Conservation (phyloP, 306 rosid genomes). For the Sechiopsis laciniata region DNA sequence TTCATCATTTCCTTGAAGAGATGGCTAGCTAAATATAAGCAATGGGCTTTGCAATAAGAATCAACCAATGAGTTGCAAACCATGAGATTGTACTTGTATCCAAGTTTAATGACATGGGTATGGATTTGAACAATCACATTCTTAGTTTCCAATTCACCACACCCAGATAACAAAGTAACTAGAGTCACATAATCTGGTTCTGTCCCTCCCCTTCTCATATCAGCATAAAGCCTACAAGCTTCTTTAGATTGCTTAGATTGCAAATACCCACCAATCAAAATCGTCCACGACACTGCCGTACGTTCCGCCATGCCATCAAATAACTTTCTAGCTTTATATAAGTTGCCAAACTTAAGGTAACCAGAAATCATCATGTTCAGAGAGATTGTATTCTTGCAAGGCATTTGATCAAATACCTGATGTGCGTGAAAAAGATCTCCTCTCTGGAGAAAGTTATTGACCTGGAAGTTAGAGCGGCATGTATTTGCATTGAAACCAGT, state of each 20-base stretch:
- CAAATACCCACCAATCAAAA: conserved; percentile 63
- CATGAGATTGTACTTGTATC: conserved; percentile 48
- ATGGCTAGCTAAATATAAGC: conserved; percentile 44
- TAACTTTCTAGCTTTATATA: conserved; percentile 52
- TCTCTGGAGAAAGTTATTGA: conserved; percentile 30
- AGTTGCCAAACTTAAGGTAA: conserved; percentile 51
- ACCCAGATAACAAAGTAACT: conserved; percentile 69
- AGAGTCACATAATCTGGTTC: conserved; percentile 72
- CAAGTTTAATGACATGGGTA: conserved; percentile 47
- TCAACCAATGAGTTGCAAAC: conserved; percentile 85
- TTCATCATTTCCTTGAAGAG: conserved; percentile 50
- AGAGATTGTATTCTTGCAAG: conserved; percentile 58
- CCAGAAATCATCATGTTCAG: conserved; percentile 59
- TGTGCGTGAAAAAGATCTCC: conserved; percentile 53
- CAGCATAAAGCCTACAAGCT: conserved; percentile 54
- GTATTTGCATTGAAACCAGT: conserved; percentile 66
- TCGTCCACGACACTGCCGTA: conserved; percentile 76
- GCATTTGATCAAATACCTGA: conserved; percentile 66
- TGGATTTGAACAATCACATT: conserved; percentile 61
- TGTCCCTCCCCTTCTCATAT: conserved; percentile 52
- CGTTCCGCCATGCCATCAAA: conserved; percentile 60
- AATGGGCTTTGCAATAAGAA: conserved; percentile 61
- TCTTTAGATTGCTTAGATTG: conserved; percentile 36
- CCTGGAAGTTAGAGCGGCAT: conserved; percentile 55
- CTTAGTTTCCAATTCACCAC: conserved; percentile 38